Percentiles rank a stretch among this genome's conserved stretches.
These are phyloP conservation scores for Exophiala viscosa DNA, from an alignment of 2,329 filamentous ascomycete species.

Conservation along the genomic window DNA sequence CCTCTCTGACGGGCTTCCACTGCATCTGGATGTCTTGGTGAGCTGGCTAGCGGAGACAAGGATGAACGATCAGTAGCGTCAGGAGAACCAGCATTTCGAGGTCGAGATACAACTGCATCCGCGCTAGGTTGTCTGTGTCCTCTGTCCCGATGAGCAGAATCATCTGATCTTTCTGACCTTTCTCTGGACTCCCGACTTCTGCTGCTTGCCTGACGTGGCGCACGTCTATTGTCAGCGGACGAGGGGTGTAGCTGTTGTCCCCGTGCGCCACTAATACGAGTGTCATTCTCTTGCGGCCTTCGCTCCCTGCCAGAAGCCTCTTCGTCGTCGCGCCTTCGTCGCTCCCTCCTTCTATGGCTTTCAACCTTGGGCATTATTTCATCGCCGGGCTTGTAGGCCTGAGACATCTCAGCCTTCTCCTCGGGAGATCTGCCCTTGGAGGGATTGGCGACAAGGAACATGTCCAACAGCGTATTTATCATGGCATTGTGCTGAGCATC, in stretches of 20 bases:
- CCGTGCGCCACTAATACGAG: slow-evolving; percentile 59
- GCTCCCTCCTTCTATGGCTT: slow-evolving; percentile 47
- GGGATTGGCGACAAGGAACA: slow-evolving; percentile 78
- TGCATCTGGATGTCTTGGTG: slow-evolving; percentile 27
- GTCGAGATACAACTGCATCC: slow-evolving; percentile 21
- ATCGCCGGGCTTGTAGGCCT: slow-evolving; percentile 77
- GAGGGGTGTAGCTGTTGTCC: slow-evolving; percentile 28
- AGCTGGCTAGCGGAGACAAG: slow-evolving; percentile 19
- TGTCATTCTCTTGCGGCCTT: slow-evolving; percentile 65
- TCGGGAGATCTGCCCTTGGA: slow-evolving; percentile 63
- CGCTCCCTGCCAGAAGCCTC: slow-evolving; percentile 55
- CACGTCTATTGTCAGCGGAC: slow-evolving; percentile 18
- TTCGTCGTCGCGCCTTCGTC: slow-evolving; percentile 48
- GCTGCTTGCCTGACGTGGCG: slow-evolving; percentile 23
- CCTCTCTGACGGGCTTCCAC: slow-evolving; percentile 34
- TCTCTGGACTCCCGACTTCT: slow-evolving; percentile 40
- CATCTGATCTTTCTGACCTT: slow-evolving; percentile 35
- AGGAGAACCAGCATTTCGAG: slow-evolving; percentile 22
- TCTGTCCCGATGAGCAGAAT: slow-evolving; percentile 15
- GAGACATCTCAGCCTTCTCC: slow-evolving; percentile 73
- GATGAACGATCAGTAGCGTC: slow-evolving; percentile 16
- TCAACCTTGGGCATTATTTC: slow-evolving; percentile 66
- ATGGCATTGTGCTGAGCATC: slow-evolving; percentile 87
- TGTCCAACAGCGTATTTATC: slow-evolving; percentile 83
- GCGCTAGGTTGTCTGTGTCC: slow-evolving; percentile 4